Percentiles rank a stretch among this genome's conserved stretches.
phyloP scores from a whole-genome alignment of 139 green algal species.

The Chlamydomonas incerta region DNA sequence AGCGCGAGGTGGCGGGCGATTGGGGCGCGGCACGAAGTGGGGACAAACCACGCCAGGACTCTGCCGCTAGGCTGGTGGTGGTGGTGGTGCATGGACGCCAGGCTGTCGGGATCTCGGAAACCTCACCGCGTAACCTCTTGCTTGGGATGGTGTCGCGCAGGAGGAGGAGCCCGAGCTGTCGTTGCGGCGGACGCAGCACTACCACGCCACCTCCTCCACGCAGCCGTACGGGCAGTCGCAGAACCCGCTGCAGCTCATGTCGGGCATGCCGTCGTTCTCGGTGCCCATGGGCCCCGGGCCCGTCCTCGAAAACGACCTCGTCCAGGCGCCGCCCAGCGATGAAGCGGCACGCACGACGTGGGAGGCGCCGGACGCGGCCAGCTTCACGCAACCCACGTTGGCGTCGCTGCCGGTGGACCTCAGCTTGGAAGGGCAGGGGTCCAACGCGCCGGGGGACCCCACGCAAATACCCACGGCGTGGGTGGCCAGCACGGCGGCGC shows the following conservation, averaged over 20 bases:
- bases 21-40: too few species aligned
- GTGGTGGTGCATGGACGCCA: too few species aligned
- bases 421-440: constrained; percentile 25
- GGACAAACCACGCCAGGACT: too few species aligned
- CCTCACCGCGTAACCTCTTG: not conserved
- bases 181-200: constrained; percentile 21
- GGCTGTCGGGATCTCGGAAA: too few species aligned
- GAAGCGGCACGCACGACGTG: too few species aligned
- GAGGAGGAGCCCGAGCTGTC: constrained; percentile 28
- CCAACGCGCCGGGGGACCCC: constrained; percentile 10
- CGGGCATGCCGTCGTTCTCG: too few species aligned
- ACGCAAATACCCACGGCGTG: not conserved
- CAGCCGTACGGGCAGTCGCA: constrained; percentile 14
- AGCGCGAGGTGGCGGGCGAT: not conserved
- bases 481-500: not conserved
- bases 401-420: not conserved
- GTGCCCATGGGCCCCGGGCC: too few species aligned
- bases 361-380: not conserved
- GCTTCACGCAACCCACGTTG: not conserved
- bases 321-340: too few species aligned
- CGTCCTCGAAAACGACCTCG: too few species aligned
- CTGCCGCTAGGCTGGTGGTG: too few species aligned
- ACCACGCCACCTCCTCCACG: not conserved
- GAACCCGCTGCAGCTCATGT: not conserved
- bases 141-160: not conserved